These are phyloP conservation scores for Syzygium aromaticum DNA, from an alignment of 345 rosid genomes.

Conservation along the genomic window DNA sequence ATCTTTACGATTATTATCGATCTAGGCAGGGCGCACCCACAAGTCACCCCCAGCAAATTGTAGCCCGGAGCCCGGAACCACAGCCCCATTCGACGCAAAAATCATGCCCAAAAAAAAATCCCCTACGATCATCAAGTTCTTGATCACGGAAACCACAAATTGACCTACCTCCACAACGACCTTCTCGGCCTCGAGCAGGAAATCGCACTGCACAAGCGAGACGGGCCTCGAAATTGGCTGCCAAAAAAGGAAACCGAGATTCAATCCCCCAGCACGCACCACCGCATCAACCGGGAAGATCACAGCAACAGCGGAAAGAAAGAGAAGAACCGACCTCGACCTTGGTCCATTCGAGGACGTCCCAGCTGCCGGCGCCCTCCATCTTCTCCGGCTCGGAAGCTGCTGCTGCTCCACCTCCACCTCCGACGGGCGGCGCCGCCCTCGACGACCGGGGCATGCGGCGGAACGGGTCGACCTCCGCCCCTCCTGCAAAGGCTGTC, in stretches of 20 bases:
- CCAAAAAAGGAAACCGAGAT: background rate
- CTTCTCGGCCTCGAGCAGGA: conserved; percentile 68
- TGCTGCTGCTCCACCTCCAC: background rate
- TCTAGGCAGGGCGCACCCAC: background rate
- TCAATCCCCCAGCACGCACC: background rate
- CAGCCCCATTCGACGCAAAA: background rate
- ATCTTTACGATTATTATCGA: background rate
- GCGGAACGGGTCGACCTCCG: background rate
- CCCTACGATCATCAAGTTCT: background rate
- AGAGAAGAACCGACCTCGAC: conserved; percentile 32
- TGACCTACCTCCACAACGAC: conserved; percentile 53
- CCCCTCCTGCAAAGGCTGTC: background rate
- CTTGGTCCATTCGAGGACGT: conserved; percentile 78
- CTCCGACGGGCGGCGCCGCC: conserved; percentile 37
- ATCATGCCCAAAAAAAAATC: background rate
- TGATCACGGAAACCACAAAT: background rate
- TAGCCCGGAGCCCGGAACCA: background rate
- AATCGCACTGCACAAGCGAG: conserved; percentile 45
- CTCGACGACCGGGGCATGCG: conserved; percentile 50
- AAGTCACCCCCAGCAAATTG: background rate
- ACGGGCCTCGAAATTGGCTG: conserved; percentile 44
- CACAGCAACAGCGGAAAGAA: background rate
- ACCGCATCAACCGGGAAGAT: background rate
- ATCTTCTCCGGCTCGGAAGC: conserved; percentile 46
- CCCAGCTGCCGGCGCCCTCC: conserved; percentile 81